These are phyloP conservation scores for Aciculosporium take DNA, from an alignment of 2,329 filamentous ascomycete species.

Conservation along the genomic window DNA sequence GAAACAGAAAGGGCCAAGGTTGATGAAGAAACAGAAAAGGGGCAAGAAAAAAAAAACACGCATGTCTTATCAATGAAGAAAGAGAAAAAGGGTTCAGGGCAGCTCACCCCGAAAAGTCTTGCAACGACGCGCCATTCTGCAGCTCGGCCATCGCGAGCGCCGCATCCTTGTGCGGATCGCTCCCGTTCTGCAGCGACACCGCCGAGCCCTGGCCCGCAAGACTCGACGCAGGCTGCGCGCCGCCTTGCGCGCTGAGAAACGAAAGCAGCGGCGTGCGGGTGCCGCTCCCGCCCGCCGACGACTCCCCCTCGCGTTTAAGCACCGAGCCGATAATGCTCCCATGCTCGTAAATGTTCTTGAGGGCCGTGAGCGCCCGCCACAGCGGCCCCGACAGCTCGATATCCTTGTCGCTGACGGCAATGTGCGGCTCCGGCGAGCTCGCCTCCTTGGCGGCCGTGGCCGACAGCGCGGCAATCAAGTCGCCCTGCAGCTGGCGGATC, in stretches of 20 bases:
- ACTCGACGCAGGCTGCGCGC: slow-evolving; percentile 11
- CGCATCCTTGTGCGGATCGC: slow-evolving; percentile 45
- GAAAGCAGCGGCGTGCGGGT: slow-evolving; percentile 26
- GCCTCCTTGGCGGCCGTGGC: slow-evolving; percentile 50
- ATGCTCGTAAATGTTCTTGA: slow-evolving; percentile 54
- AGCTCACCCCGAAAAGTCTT: slow-evolving; percentile 29
- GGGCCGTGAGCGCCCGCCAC: slow-evolving; percentile 43
- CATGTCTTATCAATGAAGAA: too few species aligned
- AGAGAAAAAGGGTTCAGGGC: too few species aligned
- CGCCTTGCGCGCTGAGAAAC: slow-evolving; percentile 10
- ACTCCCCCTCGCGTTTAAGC: slow-evolving; percentile 35
- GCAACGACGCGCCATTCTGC: slow-evolving; percentile 39
- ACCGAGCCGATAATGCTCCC: slow-evolving; percentile 38
- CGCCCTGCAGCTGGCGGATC: slow-evolving; percentile 47
- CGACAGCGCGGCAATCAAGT: slow-evolving; percentile 48
- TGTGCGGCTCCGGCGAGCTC: slow-evolving; percentile 37
- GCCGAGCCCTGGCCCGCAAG: slow-evolving; percentile 15
- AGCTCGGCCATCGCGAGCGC: slow-evolving; percentile 52
- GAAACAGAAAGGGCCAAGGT: too few species aligned
- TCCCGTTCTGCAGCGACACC: slow-evolving; percentile 12
- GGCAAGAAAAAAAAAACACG: too few species aligned
- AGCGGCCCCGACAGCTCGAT: slow-evolving; percentile 49
- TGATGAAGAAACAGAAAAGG: too few species aligned
- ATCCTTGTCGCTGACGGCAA: slow-evolving; percentile 41
- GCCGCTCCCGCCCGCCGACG: slow-evolving; percentile 31